phyloP scores from a whole-genome alignment of 75 land plant species.

The Pinus albicaulis region DNA sequence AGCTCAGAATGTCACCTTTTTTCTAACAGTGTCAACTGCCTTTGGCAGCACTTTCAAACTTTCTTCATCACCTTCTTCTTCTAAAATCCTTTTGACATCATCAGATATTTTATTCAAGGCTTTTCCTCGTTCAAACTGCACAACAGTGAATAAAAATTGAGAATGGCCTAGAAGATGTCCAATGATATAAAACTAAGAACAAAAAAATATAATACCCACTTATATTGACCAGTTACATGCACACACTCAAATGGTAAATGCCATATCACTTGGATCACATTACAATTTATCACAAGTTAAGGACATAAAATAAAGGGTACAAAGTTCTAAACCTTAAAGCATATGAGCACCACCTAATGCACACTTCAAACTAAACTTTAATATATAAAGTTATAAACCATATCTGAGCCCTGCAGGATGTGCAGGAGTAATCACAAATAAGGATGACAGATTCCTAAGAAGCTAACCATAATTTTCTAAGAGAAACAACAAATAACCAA shows the following conservation, averaged over 20 bases:
- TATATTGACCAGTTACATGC: background rate
- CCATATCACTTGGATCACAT: background rate
- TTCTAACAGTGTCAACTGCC: slow-evolving; percentile 83
- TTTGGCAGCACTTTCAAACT: slow-evolving; percentile 54
- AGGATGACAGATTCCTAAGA: too few species aligned
- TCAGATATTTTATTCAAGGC: slow-evolving; percentile 74
- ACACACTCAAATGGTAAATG: background rate
- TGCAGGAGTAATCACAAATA: too few species aligned
- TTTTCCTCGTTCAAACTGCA: slow-evolving; percentile 92
- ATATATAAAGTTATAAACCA: too few species aligned
- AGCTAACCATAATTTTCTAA: too few species aligned
- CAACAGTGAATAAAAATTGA: background rate
- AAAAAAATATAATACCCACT: background rate
- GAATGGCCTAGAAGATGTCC: background rate
- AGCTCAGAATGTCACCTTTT: slow-evolving; percentile 46
- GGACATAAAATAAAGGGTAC: too few species aligned
- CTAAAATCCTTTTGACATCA: slow-evolving; percentile 55
- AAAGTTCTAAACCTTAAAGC: too few species aligned
- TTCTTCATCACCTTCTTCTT: slow-evolving; percentile 81
- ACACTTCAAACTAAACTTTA: too few species aligned
- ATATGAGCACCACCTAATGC: too few species aligned
- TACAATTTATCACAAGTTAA: background rate
- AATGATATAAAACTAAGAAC: background rate
- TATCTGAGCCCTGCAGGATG: too few species aligned
- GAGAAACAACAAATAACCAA: too few species aligned